Evolutionary conservation across 805 yeast species (phyloP).

Genomic region (Metschnikowia anglica): DNA sequence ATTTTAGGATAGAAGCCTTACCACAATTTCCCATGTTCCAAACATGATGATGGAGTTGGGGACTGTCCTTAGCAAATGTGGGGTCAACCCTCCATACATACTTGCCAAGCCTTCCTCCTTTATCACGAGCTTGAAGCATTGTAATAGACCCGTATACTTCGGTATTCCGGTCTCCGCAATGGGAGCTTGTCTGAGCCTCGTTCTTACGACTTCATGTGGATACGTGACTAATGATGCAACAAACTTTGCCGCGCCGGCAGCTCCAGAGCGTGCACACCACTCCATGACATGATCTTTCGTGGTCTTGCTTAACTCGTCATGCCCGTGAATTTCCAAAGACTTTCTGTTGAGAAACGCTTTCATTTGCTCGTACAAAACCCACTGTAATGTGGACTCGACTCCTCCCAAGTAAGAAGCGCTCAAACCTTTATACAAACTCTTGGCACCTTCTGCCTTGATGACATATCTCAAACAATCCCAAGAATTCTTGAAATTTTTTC

Average conservation of each 20-base stretch:
- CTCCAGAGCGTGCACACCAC: conserved; percentile 95
- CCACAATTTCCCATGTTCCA: conserved; percentile 92
- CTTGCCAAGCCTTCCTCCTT: conserved; percentile 91
- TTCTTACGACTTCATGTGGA: conserved; percentile 96
- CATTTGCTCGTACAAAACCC: conserved; percentile 98
- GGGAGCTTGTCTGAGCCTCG: conserved; percentile 95
- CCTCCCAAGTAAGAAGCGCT: conserved; percentile 95
- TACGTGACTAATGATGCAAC: conserved; percentile 89
- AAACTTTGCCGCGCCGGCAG: conserved; percentile 96
- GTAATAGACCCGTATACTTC: conserved; percentile 86
- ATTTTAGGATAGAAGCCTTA: conserved; percentile 30
- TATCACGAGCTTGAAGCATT: conserved; percentile 79
- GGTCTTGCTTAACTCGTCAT: conserved; percentile 29
- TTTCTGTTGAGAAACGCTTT: conserved; percentile 60
- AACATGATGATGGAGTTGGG: conserved; percentile 98
- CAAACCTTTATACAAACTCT: conserved; percentile 83
- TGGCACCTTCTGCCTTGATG: conserved; percentile 71
- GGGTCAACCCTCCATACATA: conserved; percentile 97
- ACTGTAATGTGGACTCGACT: conserved; percentile 86
- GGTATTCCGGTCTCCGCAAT: conserved; percentile 65
- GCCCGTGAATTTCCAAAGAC: conserved; percentile 39
- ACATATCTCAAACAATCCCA: conserved; percentile 78
- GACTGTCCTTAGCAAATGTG: conserved; percentile 93
- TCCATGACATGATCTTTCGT: conserved; percentile 67
- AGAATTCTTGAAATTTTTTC: conserved; percentile 73